Percentiles rank a stretch among this genome's conserved stretches.
phyloP scores from a whole-genome alignment of 805 yeast genomes.

The Metschnikowia lunata region DNA sequence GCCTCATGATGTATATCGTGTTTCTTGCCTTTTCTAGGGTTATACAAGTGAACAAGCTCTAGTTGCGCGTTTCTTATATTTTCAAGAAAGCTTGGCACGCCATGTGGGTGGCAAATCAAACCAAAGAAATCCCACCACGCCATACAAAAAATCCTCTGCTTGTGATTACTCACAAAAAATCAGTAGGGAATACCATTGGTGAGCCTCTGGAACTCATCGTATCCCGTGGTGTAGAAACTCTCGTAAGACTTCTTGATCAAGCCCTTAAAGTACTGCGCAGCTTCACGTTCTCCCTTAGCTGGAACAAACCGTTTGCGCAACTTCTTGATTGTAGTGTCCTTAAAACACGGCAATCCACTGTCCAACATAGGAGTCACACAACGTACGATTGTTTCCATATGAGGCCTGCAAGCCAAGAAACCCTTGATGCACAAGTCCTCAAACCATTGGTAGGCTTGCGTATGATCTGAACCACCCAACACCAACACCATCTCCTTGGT shows the following conservation, averaged over 20 bases:
- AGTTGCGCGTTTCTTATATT: too few relatives aligned
- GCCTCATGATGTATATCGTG: too few relatives aligned
- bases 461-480: slow-evolving; percentile 82
- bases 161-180: neutral
- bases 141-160: too few relatives aligned
- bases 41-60: too few relatives aligned
- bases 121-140: too few relatives aligned
- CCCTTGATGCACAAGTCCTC: slow-evolving; percentile 95
- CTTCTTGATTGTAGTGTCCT: slow-evolving; percentile 78
- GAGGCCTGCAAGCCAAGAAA: slow-evolving; percentile 81
- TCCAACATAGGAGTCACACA: slow-evolving; percentile 91
- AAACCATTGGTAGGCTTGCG: slow-evolving; percentile 89
- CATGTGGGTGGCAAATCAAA: too few relatives aligned
- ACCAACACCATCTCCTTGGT: slow-evolving; percentile 95
- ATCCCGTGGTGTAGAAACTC: slow-evolving; percentile 86
- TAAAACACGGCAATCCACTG: slow-evolving; percentile 94
- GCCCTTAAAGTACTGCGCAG: slow-evolving; percentile 69
- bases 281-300: slow-evolving; percentile 75
- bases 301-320: slow-evolving; percentile 78
- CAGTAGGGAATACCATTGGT: slow-evolving; percentile 96
- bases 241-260: slow-evolving; percentile 80
- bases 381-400: slow-evolving; percentile 77
- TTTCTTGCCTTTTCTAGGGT: too few relatives aligned
- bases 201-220: slow-evolving; percentile 93
- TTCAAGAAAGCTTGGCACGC: too few relatives aligned